A percentile compares a stretch with the other conserved stretches of the same genome.
These are phyloP conservation scores for Candida succiphila DNA, from an alignment of 805 yeast genomes.

Conservation along the genomic window DNA sequence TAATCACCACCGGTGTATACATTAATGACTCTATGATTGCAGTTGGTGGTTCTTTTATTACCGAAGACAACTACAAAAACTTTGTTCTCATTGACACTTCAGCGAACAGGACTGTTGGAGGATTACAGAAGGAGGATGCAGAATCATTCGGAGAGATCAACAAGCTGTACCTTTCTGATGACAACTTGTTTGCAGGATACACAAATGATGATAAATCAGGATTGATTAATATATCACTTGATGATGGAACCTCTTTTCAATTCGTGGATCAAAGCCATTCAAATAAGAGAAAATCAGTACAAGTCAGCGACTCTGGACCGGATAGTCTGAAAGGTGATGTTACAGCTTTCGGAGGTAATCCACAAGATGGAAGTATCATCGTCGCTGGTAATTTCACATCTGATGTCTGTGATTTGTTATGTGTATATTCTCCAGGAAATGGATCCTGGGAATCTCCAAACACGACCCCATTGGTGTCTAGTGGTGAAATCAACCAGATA, in stretches of 20 bases:
- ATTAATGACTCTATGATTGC: slow-evolving; percentile 40
- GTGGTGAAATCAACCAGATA: slow-evolving; percentile 48
- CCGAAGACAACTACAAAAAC: slow-evolving; percentile 10
- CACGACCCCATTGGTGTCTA: slow-evolving; percentile 17
- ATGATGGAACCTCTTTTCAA: slow-evolving; percentile 26
- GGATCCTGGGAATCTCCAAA: slow-evolving; percentile 45
- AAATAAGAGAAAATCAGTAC: too few relatives aligned
- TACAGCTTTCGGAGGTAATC: slow-evolving; percentile 29
- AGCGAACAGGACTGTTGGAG: slow-evolving; percentile 1
- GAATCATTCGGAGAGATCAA: slow-evolving; percentile 13
- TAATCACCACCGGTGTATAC: slow-evolving; percentile 25
- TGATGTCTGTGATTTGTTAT: slow-evolving; percentile 45
- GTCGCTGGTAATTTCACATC: slow-evolving; percentile 67
- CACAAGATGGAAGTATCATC: slow-evolving; percentile 34
- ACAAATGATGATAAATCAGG: slow-evolving; percentile 22
- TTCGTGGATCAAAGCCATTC: not conserved
- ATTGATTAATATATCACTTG: too few relatives aligned
- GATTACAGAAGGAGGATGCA: slow-evolving; percentile 10
- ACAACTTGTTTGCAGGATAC: slow-evolving; percentile 35
- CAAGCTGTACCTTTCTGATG: slow-evolving; percentile 25
- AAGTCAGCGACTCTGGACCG: not conserved
- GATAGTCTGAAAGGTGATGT: slow-evolving; percentile 22
- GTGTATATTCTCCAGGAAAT: slow-evolving; percentile 49
- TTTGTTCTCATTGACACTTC: slow-evolving; percentile 11
- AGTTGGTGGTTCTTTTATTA: slow-evolving; percentile 50